A percentile compares a stretch with the other conserved stretches of the same genome.
Evolutionary conservation across 768 basidiomycete species (phyloP).

Genomic region (Phylloporus sp.): DNA sequence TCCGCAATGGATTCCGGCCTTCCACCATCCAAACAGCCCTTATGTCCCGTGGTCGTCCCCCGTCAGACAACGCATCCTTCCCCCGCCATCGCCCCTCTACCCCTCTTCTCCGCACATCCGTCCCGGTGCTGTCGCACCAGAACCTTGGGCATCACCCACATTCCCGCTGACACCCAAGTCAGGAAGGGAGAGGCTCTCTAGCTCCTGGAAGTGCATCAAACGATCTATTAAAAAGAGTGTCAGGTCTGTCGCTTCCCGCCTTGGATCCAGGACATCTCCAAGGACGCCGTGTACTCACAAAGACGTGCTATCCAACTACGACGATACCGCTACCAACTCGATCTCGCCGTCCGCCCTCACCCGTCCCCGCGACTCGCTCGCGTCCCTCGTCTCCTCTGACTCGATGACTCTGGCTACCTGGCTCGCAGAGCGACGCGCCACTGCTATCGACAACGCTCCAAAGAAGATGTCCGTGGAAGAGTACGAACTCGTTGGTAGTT

Average conservation of each 20-base stretch:
- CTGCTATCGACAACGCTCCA: conserved; percentile 24
- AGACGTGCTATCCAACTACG: conserved; percentile 8
- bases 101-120: conserved; percentile 34
- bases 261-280: conserved; percentile 14
- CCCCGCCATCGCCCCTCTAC: conserved; percentile 36
- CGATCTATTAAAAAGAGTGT: conserved; percentile 24
- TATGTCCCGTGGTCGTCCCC: conserved; percentile 47
- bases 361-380: conserved; percentile 19
- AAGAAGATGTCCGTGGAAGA: conserved; percentile 41
- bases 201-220: conserved; percentile 33
- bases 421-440: conserved; percentile 37
- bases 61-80: conserved; percentile 40
- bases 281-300: conserved; percentile 7
- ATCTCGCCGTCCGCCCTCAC: conserved; percentile 2
- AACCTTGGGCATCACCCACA: conserved; percentile 32
- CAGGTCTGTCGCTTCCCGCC: conserved; percentile 19
- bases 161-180: conserved; percentile 21
- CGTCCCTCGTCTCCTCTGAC: conserved; percentile 31
- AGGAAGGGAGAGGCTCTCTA: conserved; percentile 12
- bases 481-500: conserved; percentile 46
- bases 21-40: conserved; percentile 51
- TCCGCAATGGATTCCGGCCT: conserved; percentile 33
- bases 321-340: conserved; percentile 1
- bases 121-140: conserved; percentile 39
- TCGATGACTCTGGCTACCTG: conserved; percentile 31